Evolutionary conservation across 108 stramenopile genomes (phyloP).

Genomic region (Nannochloropsis salina): DNA sequence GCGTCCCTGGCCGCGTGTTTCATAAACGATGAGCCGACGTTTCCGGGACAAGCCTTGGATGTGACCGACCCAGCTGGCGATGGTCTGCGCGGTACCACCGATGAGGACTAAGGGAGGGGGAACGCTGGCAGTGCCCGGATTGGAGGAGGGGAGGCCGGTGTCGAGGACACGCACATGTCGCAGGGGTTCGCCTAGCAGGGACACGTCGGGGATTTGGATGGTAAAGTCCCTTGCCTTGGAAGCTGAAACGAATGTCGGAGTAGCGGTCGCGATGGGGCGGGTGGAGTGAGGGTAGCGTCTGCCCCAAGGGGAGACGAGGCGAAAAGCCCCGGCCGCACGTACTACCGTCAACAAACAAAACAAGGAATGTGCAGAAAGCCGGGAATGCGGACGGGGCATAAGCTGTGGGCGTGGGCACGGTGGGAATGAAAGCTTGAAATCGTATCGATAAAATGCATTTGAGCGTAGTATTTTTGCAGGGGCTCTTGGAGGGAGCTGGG

Average conservation of each 20-base stretch:
- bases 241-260: background rate
- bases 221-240: background rate
- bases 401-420: too few species aligned
- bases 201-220: background rate
- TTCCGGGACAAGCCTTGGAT: background rate
- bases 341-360: background rate
- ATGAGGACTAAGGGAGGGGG: constrained; percentile 12
- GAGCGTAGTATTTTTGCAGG: too few species aligned
- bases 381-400: background rate
- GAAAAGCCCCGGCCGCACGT: background rate
- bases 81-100: constrained; percentile 15
- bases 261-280: too few species aligned
- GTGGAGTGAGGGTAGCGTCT: background rate
- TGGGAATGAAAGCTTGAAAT: too few species aligned
- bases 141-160: background rate
- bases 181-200: background rate
- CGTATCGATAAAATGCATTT: too few species aligned
- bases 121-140: background rate
- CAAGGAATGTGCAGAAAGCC: background rate
- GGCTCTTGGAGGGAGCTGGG: too few species aligned
- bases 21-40: constrained; percentile 12
- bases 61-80: background rate
- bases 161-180: background rate
- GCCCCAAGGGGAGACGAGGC: background rate
- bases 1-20: background rate